Conservation (phyloP, 148 eudicot genomes). For the Fagopyrum esculentum region DNA sequence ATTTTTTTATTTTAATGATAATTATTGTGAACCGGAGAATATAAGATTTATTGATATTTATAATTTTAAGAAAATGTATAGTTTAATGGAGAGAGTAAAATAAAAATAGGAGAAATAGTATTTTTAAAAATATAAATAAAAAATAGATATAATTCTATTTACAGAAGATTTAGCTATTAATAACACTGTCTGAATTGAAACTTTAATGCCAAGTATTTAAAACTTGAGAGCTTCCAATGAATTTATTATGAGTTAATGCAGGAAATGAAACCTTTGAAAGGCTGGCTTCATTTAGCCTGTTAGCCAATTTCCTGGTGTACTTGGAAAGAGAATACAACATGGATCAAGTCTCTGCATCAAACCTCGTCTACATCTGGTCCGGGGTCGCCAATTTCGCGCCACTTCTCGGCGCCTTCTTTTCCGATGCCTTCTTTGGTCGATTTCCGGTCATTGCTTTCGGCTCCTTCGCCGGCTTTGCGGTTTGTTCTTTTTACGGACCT, state of each 20-base stretch:
- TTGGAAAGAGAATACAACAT: conserved; percentile 51
- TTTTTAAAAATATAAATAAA: too few species aligned
- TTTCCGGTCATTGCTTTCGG: conserved; percentile 54
- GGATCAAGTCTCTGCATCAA: conserved; percentile 75
- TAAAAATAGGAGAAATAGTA: too few species aligned
- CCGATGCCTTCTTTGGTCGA: conserved; percentile 71
- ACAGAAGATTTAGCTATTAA: too few species aligned
- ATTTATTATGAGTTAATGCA: conserved; percentile 13
- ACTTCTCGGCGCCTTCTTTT: conserved; percentile 66
- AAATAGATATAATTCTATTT: too few species aligned
- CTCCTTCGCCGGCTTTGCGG: conserved; percentile 49
- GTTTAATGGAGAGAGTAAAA: too few species aligned
- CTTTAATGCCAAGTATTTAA: too few species aligned
- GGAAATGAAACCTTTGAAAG: conserved; percentile 94
- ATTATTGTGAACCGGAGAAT: too few species aligned
- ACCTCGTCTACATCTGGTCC: conserved; percentile 45
- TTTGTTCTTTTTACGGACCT: conserved; percentile 10
- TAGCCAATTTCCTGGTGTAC: conserved; percentile 72
- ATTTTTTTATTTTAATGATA: too few species aligned
- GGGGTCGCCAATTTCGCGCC: conserved; percentile 63
- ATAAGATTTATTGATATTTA: too few species aligned
- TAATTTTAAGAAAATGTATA: too few species aligned
- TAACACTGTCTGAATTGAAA: too few species aligned
- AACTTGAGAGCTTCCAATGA: too few species aligned
- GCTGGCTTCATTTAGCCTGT: conserved; percentile 58